Evolutionary conservation across 352 stramenopile species (phyloP), one percentile per base, ranked within the genome.

Genomic region (Globisporangium nunn): DNA sequence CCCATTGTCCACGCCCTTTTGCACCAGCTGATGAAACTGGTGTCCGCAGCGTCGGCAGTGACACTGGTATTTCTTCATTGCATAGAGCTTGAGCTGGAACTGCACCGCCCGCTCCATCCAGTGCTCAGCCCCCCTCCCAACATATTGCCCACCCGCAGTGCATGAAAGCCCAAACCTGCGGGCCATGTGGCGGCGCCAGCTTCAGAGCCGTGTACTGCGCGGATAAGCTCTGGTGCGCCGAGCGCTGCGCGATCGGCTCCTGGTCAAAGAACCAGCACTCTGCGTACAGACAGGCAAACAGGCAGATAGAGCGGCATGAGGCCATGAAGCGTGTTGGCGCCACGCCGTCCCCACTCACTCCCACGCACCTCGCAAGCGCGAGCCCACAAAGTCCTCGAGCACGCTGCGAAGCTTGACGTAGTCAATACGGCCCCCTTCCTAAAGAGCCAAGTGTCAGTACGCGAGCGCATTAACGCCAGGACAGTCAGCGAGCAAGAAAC

Each of bases 251-350:
- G 39, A 78, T 73, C 3, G 72, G 78, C 41, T 90, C 86, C 23
- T 94, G 84, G 44, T 92, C 82, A 58, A 94, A 94, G 58, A 87
- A 92, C 84, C 84, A 94, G 70, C 84, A 91, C 68, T 94, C 84
- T 94, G 58, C n/a, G 33, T 23, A 51, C 15, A 14, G 18, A n/a
- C 31, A 54, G 10, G 54, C 15, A 14, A 15, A n/a, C 31, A 54
- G 10, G 54, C 17, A 55, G 17, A 33, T 37, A 15, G 10, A 55
- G 7, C 6, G 31, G 11, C 18, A 28, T 56, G 30, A 50, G 28
- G 29, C 8, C 15, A 46, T 3, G 50, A 31, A n/a, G 47, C 8
- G 29, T n/a, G 6, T 12, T n/a, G 14, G 8, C 45, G 3, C 8
- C 28, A 18, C 47, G 11, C 10, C 43, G 45, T 15, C 7, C 12